Evolutionary conservation across 164 flowering plant species (phyloP), one percentile per base, ranked within the genome.

Genomic region (Taxillus chinensis): DNA sequence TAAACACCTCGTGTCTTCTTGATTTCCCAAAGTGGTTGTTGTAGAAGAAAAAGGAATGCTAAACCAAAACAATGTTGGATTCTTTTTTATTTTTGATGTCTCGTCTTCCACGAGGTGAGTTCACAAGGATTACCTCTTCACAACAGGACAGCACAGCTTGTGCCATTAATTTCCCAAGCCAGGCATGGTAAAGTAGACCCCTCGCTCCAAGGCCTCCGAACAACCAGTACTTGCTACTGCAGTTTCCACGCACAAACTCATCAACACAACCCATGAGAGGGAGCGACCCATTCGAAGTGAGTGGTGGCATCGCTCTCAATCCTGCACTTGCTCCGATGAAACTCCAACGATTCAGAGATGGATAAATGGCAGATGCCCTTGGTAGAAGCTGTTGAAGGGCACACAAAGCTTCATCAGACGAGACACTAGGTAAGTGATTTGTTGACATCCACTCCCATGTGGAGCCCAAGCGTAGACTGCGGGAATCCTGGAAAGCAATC

Each of bases 361-460:
- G 96, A 76, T 83, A 95, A 41, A 87, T 61, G 14, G 68, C 66
- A 61, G 82, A 80, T 8, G 82, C 93, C 74, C 90, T 95, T 59
- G 83, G 86, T 45, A 87, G 69, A 66, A 95, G 92, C 71, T 81
- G 85, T 43, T 77, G 67, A 8, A 90, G 77, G 16, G 96, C 89
- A 42, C 46, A 62, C 2, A 86, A 80, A 55, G 88, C 82, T 81
- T 95, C 99, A 17, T 82, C 83, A 14, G 57, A 65, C 8, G 87
- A 72, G 45, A 86, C 95, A 43, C 50, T 27, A 41, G 79, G 70
- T 16, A 85, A 84, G 56, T 70, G 82, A 62, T 95, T 80, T 69
- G 76, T 80, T 13, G 97, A 90, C 17, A 68, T 74, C 99, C 99
- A 95, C 4, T 90, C 90, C 97, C 97, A 89, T 67, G 99, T 95